These are phyloP conservation scores for Juncus inflexus DNA, from an alignment of 176 grass and related monocot genomes.

Conservation along the genomic window DNA sequence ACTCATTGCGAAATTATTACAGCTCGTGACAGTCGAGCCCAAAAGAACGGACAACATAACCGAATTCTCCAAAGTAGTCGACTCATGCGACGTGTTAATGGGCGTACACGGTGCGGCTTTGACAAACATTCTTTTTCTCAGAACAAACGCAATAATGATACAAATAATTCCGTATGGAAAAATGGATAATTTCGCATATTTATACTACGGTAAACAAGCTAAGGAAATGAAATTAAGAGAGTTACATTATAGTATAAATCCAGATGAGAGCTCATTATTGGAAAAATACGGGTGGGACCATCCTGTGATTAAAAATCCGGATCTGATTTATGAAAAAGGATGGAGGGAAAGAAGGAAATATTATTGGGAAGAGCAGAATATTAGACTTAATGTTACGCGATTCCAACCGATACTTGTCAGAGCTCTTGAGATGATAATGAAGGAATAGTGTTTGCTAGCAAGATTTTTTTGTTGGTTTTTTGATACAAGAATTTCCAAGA, in stretches of 20 bases:
- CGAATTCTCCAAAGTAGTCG: slow-evolving; percentile 52
- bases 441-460: slow-evolving; percentile 7
- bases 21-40: slow-evolving; percentile 52
- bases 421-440: slow-evolving; percentile 19
- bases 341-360: slow-evolving; percentile 43
- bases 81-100: slow-evolving; percentile 71
- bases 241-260: slow-evolving; percentile 60
- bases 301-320: slow-evolving; percentile 49
- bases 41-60: slow-evolving; percentile 58
- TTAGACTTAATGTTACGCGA: slow-evolving; percentile 44
- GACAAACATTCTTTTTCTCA: slow-evolving; percentile 65
- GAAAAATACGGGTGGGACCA: slow-evolving; percentile 52
- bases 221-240: slow-evolving; percentile 49
- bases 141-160: slow-evolving; percentile 54
- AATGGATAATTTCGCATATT: slow-evolving; percentile 42
- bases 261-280: slow-evolving; percentile 61
- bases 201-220: slow-evolving; percentile 48
- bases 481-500: neutral
- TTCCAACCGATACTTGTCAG: slow-evolving; percentile 33
- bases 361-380: slow-evolving; percentile 62
- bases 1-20: neutral
- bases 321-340: slow-evolving; percentile 48
- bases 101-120: slow-evolving; percentile 70
- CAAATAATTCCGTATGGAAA: slow-evolving; percentile 70
- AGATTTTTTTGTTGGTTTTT: neutral